Evolutionary conservation across 331 rosid genomes (phyloP).

Genomic region (Quercus lobata): DNA sequence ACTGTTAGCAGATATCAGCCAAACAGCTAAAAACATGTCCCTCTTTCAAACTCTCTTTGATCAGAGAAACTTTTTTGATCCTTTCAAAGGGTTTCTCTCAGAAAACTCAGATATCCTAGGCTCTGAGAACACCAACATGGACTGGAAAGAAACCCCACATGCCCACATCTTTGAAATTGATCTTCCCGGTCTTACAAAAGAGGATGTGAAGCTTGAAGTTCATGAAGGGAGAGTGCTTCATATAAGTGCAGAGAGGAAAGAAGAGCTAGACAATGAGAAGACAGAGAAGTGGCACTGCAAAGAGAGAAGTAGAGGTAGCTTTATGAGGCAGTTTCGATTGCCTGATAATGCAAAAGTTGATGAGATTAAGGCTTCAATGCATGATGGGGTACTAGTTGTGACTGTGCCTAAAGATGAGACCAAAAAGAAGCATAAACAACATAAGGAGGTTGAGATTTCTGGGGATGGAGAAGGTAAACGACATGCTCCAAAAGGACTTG

Average conservation of each 20-base stretch:
- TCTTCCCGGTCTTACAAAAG: slow-evolving; percentile 51
- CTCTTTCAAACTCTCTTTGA: slow-evolving; percentile 30
- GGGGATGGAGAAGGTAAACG: slow-evolving; percentile 24
- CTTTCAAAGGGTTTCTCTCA: slow-evolving; percentile 7
- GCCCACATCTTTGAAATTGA: slow-evolving; percentile 49
- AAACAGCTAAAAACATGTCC: slow-evolving; percentile 25
- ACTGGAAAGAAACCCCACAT: slow-evolving; percentile 49
- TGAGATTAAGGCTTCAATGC: slow-evolving; percentile 49
- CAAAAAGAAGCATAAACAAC: slow-evolving; percentile 29
- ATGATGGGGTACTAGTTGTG: slow-evolving; percentile 45
- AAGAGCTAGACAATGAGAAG: slow-evolving; percentile 19
- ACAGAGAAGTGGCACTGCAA: slow-evolving; percentile 49
- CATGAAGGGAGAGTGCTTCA: slow-evolving; percentile 35
- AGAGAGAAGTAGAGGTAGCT: slow-evolving; percentile 38
- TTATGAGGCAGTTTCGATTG: slow-evolving; percentile 41
- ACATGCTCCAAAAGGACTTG: slow-evolving; percentile 36
- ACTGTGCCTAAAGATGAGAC: slow-evolving; percentile 42
- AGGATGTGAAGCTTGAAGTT: slow-evolving; percentile 51
- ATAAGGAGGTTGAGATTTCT: slow-evolving; percentile 27
- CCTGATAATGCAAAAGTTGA: slow-evolving; percentile 52
- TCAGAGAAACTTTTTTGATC: slow-evolving; percentile 17
- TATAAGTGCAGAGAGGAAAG: slow-evolving; percentile 41
- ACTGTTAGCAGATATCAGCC: neutral
- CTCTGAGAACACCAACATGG: slow-evolving; percentile 31
- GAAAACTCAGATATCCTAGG: slow-evolving; percentile 5